A percentile compares a stretch with the other conserved stretches of the same genome.
These are phyloP conservation scores for Russula griseocarnosa DNA, from an alignment of 768 basidiomycete species.

Conservation along the genomic window DNA sequence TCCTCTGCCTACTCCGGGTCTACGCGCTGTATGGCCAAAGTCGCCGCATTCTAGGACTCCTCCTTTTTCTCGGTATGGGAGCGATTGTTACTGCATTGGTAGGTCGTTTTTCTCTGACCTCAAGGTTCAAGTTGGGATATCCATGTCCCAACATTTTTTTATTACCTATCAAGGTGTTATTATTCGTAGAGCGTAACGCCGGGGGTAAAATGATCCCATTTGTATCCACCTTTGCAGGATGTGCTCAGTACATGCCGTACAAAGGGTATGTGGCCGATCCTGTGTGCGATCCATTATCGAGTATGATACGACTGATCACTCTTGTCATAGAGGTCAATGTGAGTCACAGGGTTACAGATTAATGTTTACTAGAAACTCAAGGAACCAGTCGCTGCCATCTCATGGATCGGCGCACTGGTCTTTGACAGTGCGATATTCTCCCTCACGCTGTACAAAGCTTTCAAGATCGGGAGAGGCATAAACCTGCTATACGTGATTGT, in stretches of 20 bases:
- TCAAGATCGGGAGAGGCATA: constrained; percentile 14
- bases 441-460: constrained; percentile 18
- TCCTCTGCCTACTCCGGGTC: constrained; percentile 8
- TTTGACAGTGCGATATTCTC: constrained; percentile 14
- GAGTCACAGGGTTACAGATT: neutral
- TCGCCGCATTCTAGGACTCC: constrained; percentile 2
- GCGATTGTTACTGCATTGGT: neutral
- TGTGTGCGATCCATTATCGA: neutral
- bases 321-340: constrained; percentile 11
- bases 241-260: neutral
- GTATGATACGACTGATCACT: neutral
- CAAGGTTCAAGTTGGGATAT: neutral
- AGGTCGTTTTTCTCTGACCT: neutral
- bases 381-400: constrained; percentile 8
- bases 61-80: neutral
- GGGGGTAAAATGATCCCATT: neutral
- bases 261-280: constrained; percentile 4
- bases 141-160: neutral
- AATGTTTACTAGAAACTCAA: neutral
- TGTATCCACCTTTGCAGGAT: constrained; percentile 5
- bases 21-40: constrained; percentile 15
- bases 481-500: constrained; percentile 16
- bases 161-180: neutral
- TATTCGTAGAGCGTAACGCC: neutral
- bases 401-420: constrained; percentile 14